Conservation (phyloP, 345 rosid genomes). For the Populus simonii region DNA sequence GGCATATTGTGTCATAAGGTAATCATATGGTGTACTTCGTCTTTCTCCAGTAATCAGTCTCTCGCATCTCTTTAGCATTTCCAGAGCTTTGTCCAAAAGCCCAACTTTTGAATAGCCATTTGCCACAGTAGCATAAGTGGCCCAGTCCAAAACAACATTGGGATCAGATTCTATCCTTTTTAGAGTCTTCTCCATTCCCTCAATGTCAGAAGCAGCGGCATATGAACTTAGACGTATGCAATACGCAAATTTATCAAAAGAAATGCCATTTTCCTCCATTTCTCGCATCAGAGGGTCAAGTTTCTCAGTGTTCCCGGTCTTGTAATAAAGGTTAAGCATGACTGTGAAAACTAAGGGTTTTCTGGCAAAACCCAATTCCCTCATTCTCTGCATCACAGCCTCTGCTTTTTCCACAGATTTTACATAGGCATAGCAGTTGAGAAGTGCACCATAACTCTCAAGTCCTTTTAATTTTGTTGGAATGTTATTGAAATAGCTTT, state of each 20-base stretch:
- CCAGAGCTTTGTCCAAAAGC: constrained; percentile 27
- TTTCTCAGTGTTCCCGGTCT: constrained; percentile 25
- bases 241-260: constrained; percentile 11
- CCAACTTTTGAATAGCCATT: constrained; percentile 23
- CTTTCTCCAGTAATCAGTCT: constrained; percentile 8
- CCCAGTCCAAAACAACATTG: constrained; percentile 21
- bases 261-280: constrained; percentile 34
- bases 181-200: constrained; percentile 26
- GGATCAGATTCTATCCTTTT: constrained; percentile 31
- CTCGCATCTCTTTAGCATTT: constrained; percentile 35
- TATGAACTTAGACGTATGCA: constrained; percentile 24
- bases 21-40: constrained; percentile 7
- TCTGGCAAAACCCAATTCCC: constrained; percentile 25
- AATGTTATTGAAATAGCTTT: constrained; percentile 31
- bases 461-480: constrained; percentile 14
- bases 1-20: constrained; percentile 33
- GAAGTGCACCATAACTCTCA: constrained; percentile 35
- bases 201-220: constrained; percentile 25
- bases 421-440: constrained; percentile 34
- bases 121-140: constrained; percentile 13
- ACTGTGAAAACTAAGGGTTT: constrained; percentile 11
- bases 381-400: constrained; percentile 33
- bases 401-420: constrained; percentile 44
- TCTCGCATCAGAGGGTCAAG: constrained; percentile 22
- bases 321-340: constrained; percentile 28